Conservation (phyloP, 805 yeast species). For the Saccharomycopsis fermentans region DNA sequence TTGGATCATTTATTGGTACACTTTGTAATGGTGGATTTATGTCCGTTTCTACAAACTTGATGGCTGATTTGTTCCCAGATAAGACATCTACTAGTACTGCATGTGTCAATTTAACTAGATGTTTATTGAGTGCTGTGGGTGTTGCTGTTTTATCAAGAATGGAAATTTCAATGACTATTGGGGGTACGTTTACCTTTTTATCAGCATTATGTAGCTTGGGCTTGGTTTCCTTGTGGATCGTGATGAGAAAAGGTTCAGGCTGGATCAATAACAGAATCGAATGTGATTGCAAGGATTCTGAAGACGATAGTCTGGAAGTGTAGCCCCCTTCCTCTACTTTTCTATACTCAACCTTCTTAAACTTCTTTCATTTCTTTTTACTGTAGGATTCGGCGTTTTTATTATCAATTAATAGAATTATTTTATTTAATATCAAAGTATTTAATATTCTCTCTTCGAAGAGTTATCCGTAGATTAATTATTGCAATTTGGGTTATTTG, state of each 20-base stretch:
- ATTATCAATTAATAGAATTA: no score
- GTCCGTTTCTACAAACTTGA: constrained; percentile 49
- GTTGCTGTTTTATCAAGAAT: constrained; percentile 58
- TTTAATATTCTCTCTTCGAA: no score
- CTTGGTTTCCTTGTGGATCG: constrained; percentile 10
- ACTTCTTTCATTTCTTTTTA: neutral
- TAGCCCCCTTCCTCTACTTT: neutral
- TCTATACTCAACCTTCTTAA: neutral
- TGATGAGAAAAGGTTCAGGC: constrained; percentile 5
- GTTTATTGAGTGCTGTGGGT: constrained; percentile 61
- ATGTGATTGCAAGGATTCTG: neutral
- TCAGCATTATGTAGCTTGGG: constrained; percentile 35
- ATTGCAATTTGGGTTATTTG: no score
- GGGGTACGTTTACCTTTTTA: constrained; percentile 73
- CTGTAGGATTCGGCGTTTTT: no score
- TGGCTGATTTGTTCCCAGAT: constrained; percentile 69
- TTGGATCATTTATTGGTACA: constrained; percentile 48
- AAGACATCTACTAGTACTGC: constrained; percentile 68
- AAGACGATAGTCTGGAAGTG: neutral
- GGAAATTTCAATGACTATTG: constrained; percentile 47
- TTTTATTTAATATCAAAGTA: no score
- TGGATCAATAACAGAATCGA: neutral
- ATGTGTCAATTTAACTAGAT: constrained; percentile 60
- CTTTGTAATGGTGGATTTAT: constrained; percentile 47
- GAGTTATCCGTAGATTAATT: no score